Conservation (phyloP, 2,329 filamentous ascomycete species). For the Talaromyces sp. region DNA sequence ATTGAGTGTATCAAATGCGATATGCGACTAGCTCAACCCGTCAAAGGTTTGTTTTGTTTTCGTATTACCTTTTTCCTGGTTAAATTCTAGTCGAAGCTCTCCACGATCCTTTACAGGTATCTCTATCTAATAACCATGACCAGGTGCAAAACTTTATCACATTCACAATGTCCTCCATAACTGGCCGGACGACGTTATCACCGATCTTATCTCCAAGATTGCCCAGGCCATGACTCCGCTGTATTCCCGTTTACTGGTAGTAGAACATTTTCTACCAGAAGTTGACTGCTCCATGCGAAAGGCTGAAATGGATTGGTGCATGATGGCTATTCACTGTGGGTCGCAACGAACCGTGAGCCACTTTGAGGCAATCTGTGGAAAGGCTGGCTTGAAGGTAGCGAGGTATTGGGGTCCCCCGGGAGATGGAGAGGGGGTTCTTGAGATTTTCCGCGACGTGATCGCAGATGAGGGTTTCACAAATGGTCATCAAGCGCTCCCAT, state of each 20-base stretch:
- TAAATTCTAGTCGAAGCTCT: background rate
- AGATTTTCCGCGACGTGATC: background rate
- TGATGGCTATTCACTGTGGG: constrained; percentile 3
- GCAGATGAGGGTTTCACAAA: constrained; percentile 9
- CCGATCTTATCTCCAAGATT: constrained; percentile 20
- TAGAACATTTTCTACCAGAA: constrained; percentile 40
- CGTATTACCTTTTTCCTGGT: constrained; percentile 17
- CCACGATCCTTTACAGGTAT: background rate
- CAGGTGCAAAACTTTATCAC: constrained; percentile 17
- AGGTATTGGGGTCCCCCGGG: constrained; percentile 16
- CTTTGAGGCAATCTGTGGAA: constrained; percentile 6
- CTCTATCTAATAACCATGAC: background rate
- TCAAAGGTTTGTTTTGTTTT: constrained; percentile 8
- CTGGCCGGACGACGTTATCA: constrained; percentile 17
- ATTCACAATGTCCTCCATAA: constrained; percentile 22
- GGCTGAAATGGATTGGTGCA: constrained; percentile 22
- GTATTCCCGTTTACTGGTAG: constrained; percentile 36
- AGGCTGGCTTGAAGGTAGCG: constrained; percentile 21
- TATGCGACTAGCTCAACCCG: constrained; percentile 7
- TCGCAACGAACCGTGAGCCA: constrained; percentile 3
- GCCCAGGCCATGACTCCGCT: constrained; percentile 28
- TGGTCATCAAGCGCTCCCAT: background rate
- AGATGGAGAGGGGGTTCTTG: constrained; percentile 2
- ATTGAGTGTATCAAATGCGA: constrained; percentile 21
- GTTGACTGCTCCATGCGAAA: constrained; percentile 20